Conservation (phyloP, 768 basidiomycete species). For the Suillus ampliporus region DNA sequence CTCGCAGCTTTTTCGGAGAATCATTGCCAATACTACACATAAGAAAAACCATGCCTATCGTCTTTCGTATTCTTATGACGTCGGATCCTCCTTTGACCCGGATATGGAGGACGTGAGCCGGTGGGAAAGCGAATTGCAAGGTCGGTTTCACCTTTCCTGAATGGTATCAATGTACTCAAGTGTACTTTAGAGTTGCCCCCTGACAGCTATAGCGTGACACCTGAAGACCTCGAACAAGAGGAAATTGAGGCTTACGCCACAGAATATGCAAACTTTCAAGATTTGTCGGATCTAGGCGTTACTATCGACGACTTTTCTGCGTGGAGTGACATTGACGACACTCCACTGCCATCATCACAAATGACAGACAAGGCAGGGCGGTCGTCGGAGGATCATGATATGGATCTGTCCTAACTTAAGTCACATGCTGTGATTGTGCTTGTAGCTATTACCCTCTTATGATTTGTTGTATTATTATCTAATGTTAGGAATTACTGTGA, state of each 20-base stretch:
- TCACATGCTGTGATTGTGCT: background rate
- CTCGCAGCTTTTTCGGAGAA: conserved; percentile 66
- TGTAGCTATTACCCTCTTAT: background rate
- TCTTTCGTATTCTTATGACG: conserved; percentile 68
- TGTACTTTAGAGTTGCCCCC: background rate
- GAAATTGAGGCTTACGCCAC: conserved; percentile 66
- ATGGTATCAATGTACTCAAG: background rate
- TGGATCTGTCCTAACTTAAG: conserved; percentile 30
- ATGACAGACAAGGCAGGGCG: background rate
- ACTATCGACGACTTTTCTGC: conserved; percentile 19
- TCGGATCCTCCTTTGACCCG: conserved; percentile 80
- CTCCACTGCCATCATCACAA: background rate
- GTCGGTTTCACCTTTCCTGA: conserved; percentile 34
- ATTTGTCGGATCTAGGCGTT: conserved; percentile 52
- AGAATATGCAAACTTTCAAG: conserved; percentile 49
- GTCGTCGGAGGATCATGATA: conserved; percentile 20
- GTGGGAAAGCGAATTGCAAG: conserved; percentile 65
- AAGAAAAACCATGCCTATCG: conserved; percentile 59
- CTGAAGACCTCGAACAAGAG: conserved; percentile 58
- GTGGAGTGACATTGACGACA: conserved; percentile 30
- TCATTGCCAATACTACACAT: conserved; percentile 59
- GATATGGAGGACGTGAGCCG: conserved; percentile 63
- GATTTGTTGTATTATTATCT: background rate
- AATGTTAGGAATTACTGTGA: background rate
- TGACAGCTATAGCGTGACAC: conserved; percentile 27